Percentiles rank a stretch among this genome's conserved stretches.
Evolutionary conservation across 345 rosid species (phyloP).

Genomic region (Salix arbutifolia): DNA sequence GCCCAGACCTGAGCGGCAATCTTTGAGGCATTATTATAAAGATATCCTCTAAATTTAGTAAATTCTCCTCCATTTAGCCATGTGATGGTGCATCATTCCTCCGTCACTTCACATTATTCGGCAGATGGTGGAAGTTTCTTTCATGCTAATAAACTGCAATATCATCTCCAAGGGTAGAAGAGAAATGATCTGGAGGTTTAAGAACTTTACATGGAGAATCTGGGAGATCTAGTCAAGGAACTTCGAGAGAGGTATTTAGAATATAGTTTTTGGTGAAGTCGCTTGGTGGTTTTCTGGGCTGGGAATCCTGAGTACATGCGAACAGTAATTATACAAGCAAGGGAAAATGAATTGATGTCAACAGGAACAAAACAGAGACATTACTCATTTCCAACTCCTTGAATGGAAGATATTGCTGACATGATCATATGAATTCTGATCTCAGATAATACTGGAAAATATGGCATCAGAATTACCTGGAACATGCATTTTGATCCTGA

Average conservation of each 20-base stretch:
- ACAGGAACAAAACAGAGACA: constrained; percentile 4
- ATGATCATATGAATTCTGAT: not conserved
- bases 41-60: constrained; percentile 11
- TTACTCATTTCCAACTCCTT: constrained; percentile 3
- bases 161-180: not conserved
- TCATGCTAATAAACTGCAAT: not conserved
- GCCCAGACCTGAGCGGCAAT: constrained; percentile 2
- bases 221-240: constrained; percentile 10
- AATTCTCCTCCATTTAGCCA: constrained; percentile 2
- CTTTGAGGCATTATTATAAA: constrained; percentile 4
- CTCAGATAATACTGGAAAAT: not conserved
- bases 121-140: not conserved
- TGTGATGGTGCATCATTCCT: constrained; percentile 12
- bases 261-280: not conserved
- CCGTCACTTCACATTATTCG: constrained; percentile 6
- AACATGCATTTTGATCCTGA: not conserved
- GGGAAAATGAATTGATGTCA: constrained; percentile 10
- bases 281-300: not conserved
- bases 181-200: not conserved
- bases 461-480: not conserved
- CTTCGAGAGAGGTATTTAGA: not conserved
- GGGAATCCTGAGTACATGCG: not conserved
- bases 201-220: not conserved
- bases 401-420: constrained; percentile 1
- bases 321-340: not conserved